phyloP scores from a whole-genome alignment of 148 eudicot species.

The Vaccinium darrowii region DNA sequence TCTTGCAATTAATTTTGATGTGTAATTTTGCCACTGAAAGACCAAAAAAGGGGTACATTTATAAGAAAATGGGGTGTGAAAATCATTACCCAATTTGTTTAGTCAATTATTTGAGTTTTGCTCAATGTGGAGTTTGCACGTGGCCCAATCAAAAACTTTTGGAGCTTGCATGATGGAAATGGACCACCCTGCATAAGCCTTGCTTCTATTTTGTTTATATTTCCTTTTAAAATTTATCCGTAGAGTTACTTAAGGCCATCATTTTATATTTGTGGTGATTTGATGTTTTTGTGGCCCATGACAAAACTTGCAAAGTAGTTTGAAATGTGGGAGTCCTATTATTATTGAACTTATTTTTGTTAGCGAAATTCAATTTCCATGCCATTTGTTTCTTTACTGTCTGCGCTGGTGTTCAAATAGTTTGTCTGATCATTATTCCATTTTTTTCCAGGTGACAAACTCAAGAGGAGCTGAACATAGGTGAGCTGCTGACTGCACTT shows the following conservation, averaged over 20 bases:
- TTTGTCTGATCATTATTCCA: constrained; percentile 3
- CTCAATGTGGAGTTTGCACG: not conserved
- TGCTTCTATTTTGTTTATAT: not conserved
- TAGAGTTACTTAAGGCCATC: not conserved
- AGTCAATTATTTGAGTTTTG: not conserved
- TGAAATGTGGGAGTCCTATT: not conserved
- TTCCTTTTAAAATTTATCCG: not conserved
- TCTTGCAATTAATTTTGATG: too few species aligned
- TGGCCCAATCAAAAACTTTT: not conserved
- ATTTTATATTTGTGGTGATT: not conserved
- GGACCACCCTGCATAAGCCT: not conserved
- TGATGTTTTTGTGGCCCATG: not conserved
- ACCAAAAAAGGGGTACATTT: too few species aligned
- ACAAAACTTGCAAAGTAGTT: not conserved
- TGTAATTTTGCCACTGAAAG: too few species aligned
- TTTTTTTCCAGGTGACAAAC: constrained; percentile 49
- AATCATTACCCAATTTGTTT: too few species aligned
- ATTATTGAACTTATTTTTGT: not conserved
- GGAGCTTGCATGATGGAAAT: not conserved
- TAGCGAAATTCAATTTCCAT: not conserved
- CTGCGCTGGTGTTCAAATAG: not conserved
- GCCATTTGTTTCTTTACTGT: not conserved
- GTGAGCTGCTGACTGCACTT: constrained; percentile 44
- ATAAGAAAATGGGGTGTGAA: too few species aligned
- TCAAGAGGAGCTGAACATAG: constrained; percentile 51